These are phyloP conservation scores for Leccinum longicurvipes DNA, from an alignment of 768 basidiomycete species.

Conservation along the genomic window DNA sequence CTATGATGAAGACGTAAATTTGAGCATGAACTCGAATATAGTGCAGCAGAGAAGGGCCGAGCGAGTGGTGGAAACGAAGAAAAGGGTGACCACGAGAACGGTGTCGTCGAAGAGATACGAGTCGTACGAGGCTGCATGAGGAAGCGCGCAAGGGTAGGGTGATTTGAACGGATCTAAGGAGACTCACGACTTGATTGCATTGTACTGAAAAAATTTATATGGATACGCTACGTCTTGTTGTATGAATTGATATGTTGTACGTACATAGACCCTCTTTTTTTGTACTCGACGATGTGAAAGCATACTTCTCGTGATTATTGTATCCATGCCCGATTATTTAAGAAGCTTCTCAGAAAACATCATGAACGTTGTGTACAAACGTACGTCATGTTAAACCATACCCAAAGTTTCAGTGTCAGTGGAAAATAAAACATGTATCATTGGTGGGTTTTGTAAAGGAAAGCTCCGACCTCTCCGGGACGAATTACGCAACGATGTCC, in stretches of 20 bases:
- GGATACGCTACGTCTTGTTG: neutral
- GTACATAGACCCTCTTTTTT: neutral
- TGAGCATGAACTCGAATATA: neutral
- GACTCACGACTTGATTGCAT: neutral
- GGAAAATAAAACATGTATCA: too few species aligned
- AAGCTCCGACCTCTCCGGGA: neutral
- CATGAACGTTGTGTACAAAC: neutral
- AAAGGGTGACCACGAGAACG: constrained; percentile 44
- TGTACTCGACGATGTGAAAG: neutral
- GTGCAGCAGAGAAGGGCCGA: constrained; percentile 37
- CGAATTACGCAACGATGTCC: neutral
- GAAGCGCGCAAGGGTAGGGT: neutral
- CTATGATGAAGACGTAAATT: constrained; percentile 32
- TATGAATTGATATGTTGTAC: neutral
- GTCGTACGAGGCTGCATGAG: neutral
- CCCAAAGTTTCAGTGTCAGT: neutral
- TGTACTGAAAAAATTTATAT: neutral
- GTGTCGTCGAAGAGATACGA: constrained; percentile 61
- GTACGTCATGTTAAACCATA: neutral
- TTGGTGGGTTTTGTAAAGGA: too few species aligned
- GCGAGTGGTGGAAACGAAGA: constrained; percentile 57
- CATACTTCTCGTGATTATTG: neutral
- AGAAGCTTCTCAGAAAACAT: neutral
- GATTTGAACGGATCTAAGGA: constrained; percentile 1
- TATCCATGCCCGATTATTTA: neutral